phyloP scores from a whole-genome alignment of 2,329 filamentous ascomycete species.

The Colletotrichum kahawae region DNA sequence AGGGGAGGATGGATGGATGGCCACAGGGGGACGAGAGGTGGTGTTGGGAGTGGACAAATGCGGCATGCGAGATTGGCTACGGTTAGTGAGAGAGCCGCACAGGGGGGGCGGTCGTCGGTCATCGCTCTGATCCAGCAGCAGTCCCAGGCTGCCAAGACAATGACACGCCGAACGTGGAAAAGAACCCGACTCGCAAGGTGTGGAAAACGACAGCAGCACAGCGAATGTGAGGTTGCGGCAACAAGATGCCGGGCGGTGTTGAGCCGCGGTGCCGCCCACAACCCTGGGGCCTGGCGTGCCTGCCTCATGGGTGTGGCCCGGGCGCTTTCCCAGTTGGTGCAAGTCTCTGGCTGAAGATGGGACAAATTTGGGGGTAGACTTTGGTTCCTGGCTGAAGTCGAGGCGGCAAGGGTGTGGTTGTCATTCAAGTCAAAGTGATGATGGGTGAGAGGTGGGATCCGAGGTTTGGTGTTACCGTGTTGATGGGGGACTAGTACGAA shows the following conservation, averaged over 20 bases:
- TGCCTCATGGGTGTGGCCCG: background rate
- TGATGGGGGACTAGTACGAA: background rate
- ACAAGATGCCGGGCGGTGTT: background rate
- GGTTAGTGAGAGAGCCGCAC: background rate
- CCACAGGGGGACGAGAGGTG: background rate
- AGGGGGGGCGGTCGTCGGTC: background rate
- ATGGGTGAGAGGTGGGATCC: background rate
- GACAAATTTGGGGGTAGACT: background rate
- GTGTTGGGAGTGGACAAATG: background rate
- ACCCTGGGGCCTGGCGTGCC: background rate
- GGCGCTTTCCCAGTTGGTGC: background rate
- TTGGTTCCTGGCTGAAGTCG: background rate
- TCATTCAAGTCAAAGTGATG: background rate
- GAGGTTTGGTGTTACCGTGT: background rate
- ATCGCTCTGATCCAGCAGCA: background rate
- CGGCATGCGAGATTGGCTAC: background rate
- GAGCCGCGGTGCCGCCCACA: background rate
- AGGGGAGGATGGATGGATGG: background rate
- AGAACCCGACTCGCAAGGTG: background rate
- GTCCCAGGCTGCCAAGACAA: slow-evolving; percentile 10
- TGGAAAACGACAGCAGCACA: background rate
- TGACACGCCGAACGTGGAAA: background rate
- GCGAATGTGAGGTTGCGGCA: background rate
- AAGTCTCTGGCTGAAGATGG: background rate
- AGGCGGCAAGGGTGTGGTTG: background rate